Conservation (phyloP, 805 yeast genomes). For the Metschnikowia kofuensis region DNA sequence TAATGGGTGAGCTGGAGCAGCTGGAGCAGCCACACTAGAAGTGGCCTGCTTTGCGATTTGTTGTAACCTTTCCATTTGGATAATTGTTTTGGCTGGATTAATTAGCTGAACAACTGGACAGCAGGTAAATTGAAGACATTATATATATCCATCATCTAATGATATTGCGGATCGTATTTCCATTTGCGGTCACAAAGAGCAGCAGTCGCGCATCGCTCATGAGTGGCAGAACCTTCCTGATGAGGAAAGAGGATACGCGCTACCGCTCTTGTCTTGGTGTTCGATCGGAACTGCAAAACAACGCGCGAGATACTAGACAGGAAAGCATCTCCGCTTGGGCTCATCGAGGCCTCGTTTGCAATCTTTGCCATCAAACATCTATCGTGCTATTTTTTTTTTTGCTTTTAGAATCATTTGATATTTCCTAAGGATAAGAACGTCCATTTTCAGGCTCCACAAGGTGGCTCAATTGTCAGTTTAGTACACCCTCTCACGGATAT, state of each 20-base stretch:
- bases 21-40: conserved; percentile 51
- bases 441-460: too few species aligned
- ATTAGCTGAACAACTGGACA: too few species aligned
- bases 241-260: conserved; percentile 10
- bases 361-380: too few species aligned
- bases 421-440: too few species aligned
- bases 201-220: background rate
- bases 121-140: background rate
- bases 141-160: conserved; percentile 3
- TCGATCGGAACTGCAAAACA: too few species aligned
- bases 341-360: too few species aligned
- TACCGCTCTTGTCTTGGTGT: background rate
- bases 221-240: conserved; percentile 7
- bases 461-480: too few species aligned
- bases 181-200: conserved; percentile 7
- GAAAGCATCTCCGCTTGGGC: too few species aligned
- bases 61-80: conserved; percentile 58
- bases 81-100: background rate
- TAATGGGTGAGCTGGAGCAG: conserved; percentile 60
- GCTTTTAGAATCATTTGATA: too few species aligned
- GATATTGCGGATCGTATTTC: conserved; percentile 11
- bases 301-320: too few species aligned
- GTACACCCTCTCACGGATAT: too few species aligned
- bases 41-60: conserved; percentile 63
- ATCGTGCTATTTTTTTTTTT: too few species aligned